A percentile compares a stretch with the other conserved stretches of the same genome.
phyloP scores from a whole-genome alignment of 108 stramenopile species.

The Licmophora abbreviata region DNA sequence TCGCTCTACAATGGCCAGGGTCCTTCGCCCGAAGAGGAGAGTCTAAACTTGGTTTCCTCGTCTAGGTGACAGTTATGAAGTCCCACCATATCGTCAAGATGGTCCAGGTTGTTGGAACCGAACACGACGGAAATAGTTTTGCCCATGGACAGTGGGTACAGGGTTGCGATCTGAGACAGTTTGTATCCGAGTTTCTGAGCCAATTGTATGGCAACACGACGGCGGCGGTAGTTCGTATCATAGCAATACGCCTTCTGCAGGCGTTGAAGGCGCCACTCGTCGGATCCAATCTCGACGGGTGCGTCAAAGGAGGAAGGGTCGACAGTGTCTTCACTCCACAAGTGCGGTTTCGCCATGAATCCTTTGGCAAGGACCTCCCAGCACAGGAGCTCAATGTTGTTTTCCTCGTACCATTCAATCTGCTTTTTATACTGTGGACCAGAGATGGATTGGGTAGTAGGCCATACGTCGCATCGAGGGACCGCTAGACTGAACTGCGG shows the following conservation, averaged over 20 bases:
- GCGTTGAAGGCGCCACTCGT: constrained; percentile 8
- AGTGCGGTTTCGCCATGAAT: constrained; percentile 7
- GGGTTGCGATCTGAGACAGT: constrained; percentile 4
- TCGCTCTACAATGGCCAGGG: too few relatives aligned
- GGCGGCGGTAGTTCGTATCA: constrained; percentile 6
- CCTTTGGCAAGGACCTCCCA: constrained; percentile 12
- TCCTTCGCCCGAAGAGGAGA: too few relatives aligned
- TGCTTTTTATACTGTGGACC: not conserved
- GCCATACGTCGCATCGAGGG: constrained; percentile 8
- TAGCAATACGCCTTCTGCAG: constrained; percentile 7
- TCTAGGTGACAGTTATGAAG: constrained; percentile 7
- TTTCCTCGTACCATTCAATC: constrained; percentile 9
- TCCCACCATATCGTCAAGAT: constrained; percentile 3
- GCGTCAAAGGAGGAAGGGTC: constrained; percentile 2
- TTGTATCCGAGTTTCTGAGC: not conserved
- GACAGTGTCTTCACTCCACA: constrained; percentile 4
- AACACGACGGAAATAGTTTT: constrained; percentile 2
- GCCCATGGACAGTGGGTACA: constrained; percentile 3
- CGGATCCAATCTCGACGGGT: constrained; percentile 3
- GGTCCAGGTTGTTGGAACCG: not conserved
- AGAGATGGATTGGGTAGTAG: not conserved
- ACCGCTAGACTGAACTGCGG: constrained; percentile 6
- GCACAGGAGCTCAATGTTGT: constrained; percentile 6
- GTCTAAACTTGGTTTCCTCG: not conserved
- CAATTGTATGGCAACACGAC: not conserved